Conservation (phyloP, 1,284 basidiomycete genomes). For the Moesziomyces sp. region DNA sequence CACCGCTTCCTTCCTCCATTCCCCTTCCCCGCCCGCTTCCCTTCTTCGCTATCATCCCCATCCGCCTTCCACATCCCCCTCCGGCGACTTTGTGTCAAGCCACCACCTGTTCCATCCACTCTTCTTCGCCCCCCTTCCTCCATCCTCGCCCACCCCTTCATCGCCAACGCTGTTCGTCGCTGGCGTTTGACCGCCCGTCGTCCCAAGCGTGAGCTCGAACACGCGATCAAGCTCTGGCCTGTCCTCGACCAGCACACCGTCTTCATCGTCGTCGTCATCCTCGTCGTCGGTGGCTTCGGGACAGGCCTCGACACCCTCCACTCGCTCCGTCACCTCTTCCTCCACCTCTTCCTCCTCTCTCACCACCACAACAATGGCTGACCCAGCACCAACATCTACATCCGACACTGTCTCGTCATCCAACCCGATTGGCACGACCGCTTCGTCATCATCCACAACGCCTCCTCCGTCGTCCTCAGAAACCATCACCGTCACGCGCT, state of each 20-base stretch:
- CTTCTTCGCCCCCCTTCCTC: not conserved
- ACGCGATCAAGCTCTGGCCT: slow-evolving; percentile 21
- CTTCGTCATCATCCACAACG: slow-evolving; percentile 3
- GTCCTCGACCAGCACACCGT: slow-evolving; percentile 24
- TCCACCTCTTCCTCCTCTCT: slow-evolving; percentile 3
- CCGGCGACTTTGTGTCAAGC: not conserved
- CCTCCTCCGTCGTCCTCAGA: slow-evolving; percentile 24
- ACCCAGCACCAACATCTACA: slow-evolving; percentile 19
- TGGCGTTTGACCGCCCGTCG: slow-evolving; percentile 19
- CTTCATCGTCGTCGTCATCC: slow-evolving; percentile 11
- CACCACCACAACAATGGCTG: slow-evolving; percentile 34
- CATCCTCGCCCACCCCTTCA: not conserved
- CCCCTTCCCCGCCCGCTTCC: not conserved
- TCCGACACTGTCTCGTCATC: slow-evolving; percentile 8
- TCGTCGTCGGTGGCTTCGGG: slow-evolving; percentile 16
- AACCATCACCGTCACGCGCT: slow-evolving; percentile 16
- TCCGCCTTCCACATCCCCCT: not conserved
- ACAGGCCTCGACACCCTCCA: slow-evolving; percentile 13
- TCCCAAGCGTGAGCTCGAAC: slow-evolving; percentile 33
- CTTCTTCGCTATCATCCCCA: not conserved
- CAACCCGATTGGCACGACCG: slow-evolving; percentile 3
- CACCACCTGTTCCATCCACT: not conserved
- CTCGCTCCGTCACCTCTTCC: slow-evolving; percentile 5
- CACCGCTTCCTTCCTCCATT: not conserved
- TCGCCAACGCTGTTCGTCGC: slow-evolving; percentile 3